Evolutionary conservation across 2,329 filamentous ascomycete genomes (phyloP).

Genomic region (Trichoderma polysporum): DNA sequence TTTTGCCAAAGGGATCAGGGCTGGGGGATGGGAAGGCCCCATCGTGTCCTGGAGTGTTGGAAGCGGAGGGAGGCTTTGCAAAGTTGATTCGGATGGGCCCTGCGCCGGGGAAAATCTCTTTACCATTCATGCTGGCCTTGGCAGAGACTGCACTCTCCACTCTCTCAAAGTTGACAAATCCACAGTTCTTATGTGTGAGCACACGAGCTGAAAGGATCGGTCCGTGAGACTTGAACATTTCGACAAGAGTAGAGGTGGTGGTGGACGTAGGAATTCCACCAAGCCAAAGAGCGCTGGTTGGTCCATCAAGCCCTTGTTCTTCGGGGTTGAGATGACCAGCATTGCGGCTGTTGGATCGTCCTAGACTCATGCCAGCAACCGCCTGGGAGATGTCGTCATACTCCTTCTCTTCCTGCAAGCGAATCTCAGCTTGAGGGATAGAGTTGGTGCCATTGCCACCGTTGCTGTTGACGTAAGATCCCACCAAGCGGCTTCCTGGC

Average conservation of each 20-base stretch:
- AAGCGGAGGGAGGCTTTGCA: constrained; percentile 89
- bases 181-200: constrained; percentile 97
- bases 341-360: constrained; percentile 63
- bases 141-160: constrained; percentile 88
- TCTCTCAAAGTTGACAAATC: constrained; percentile 95
- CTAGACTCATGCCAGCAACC: constrained; percentile 76
- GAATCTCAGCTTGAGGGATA: constrained; percentile 72
- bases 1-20: constrained; percentile 75
- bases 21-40: constrained; percentile 88
- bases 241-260: constrained; percentile 88
- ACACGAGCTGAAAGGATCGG: constrained; percentile 89
- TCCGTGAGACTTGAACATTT: constrained; percentile 94
- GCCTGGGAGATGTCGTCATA: constrained; percentile 80
- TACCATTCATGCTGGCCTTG: constrained; percentile 85
- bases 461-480: constrained; percentile 72
- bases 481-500: constrained; percentile 63
- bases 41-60: constrained; percentile 84
- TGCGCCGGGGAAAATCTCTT: constrained; percentile 96
- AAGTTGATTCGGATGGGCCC: constrained; percentile 95
- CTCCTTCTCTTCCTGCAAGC: constrained; percentile 71
- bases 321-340: constrained; percentile 69
- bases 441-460: constrained; percentile 67
- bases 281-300: constrained; percentile 92
- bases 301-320: constrained; percentile 79
- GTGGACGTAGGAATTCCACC: constrained; percentile 97